phyloP scores from a whole-genome alignment of 2,329 filamentous ascomycete genomes.

The Cordyceps pruinosa region DNA sequence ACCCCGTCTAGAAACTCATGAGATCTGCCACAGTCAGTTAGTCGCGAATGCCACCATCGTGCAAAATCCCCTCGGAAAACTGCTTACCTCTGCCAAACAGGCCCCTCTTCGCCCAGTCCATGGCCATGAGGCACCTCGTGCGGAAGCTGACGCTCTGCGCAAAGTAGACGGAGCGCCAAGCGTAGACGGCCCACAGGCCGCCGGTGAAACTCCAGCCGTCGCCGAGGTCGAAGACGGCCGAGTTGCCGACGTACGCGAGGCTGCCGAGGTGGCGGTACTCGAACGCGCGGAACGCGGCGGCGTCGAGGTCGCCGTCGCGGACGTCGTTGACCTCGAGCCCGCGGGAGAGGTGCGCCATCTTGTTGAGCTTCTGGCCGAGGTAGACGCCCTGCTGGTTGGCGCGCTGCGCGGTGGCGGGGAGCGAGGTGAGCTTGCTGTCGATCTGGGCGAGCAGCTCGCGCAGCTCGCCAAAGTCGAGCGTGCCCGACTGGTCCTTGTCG shows the following conservation, averaged over 20 bases:
- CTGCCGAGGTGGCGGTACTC: slow-evolving; percentile 89
- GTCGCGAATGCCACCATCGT: not conserved
- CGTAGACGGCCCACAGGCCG: slow-evolving; percentile 86
- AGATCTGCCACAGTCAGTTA: slow-evolving; percentile 22
- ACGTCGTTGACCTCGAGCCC: slow-evolving; percentile 75
- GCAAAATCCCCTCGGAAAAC: slow-evolving; percentile 13
- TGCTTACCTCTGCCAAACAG: slow-evolving; percentile 89
- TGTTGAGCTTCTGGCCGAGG: slow-evolving; percentile 89
- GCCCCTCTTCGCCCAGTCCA: slow-evolving; percentile 98
- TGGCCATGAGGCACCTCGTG: slow-evolving; percentile 80
- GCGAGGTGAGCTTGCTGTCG: slow-evolving; percentile 85
- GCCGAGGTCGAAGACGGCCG: slow-evolving; percentile 85
- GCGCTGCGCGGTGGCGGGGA: slow-evolving; percentile 91
- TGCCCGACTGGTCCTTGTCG: slow-evolving; percentile 87
- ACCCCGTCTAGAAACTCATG: slow-evolving; percentile 25
- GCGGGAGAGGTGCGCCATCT: slow-evolving; percentile 69
- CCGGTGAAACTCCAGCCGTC: slow-evolving; percentile 72
- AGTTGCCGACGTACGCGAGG: slow-evolving; percentile 92
- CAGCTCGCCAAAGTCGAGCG: slow-evolving; percentile 89
- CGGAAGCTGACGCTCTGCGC: slow-evolving; percentile 92
- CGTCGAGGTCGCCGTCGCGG: slow-evolving; percentile 82
- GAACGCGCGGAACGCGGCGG: slow-evolving; percentile 88
- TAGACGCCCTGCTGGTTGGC: slow-evolving; percentile 95
- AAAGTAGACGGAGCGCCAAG: slow-evolving; percentile 96
- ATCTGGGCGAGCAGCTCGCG: slow-evolving; percentile 84